Evolutionary conservation across 2,329 filamentous ascomycete genomes (phyloP), one percentile per base, ranked within the genome.

Genomic region (Aspergillus sp.): DNA sequence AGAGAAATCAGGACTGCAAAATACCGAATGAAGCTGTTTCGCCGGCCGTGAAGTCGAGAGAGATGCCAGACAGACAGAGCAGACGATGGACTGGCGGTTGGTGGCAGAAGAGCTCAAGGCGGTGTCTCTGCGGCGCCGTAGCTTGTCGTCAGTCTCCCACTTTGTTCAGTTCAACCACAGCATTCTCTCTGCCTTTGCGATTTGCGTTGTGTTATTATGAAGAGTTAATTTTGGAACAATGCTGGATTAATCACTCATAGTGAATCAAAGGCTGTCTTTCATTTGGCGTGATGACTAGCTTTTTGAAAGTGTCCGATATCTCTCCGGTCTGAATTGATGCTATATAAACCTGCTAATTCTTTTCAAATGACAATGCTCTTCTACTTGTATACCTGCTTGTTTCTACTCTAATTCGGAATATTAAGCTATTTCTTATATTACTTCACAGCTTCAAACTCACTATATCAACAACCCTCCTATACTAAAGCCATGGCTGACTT

Each of bases 301-400:
- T 6, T 36, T 36, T 42, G 42, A 52, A 63, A 58, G 59, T 63
- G 38, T 61, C 59, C 60, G 59, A 62, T 54, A 63, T 58, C 54
- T 63, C 59, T 62, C 60, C 60, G 60, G 19, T 19, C 19, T 19
- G 19, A 19, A 19, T 19, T 19, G 19, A 19, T 19, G 19, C 19
- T 19, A 19, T 19, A 19, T 19, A 19, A 19, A 19, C 19, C 19
- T 19, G 19, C 19, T 19, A 19, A 19, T 19, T 28, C 36, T 41
- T 4, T 4, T 36, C 34, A 36, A 36, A 19, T 36, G 19, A 19
- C 19, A 19, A 19, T 36, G 34, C n/a, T 50, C 5, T 45, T 38
- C n/a, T 19, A 19, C 19, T 19, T 19, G 19, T 19, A 19, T 19
- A 19, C 19, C 19, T 19, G 19, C 19, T 19, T 19, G 19, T 19